Evolutionary conservation across 192 early-diverging fungal genomes (phyloP), one percentile per base, ranked within the genome.

Genomic region (Polychytrium aggregatum): DNA sequence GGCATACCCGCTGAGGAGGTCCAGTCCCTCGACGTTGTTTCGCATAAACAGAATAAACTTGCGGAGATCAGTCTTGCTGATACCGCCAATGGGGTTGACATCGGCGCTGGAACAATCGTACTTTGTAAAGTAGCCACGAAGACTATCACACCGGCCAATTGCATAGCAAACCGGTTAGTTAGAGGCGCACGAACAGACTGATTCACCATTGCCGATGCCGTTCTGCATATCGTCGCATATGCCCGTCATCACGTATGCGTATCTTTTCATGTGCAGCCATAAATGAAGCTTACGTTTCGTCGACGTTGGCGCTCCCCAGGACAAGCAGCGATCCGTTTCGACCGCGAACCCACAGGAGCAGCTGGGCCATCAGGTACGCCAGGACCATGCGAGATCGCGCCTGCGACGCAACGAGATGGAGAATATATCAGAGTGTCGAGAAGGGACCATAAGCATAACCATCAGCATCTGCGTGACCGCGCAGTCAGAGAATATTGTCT

Each of bases 51-150:
- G 68, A 24, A 98, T 86, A 46, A 88, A 98, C 2, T 74, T 70
- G 31, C 83, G 73, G 44, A 98, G 74, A 66, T 95, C 93, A 1
- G 61, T 57, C 61, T 95, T 98, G 61, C 81, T 82, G 30, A 95
- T 90, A 3, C 82, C 91, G 3, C 95, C 95, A 52, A 98, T 96
- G 3, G 95, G 95, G 50, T 97, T 97, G 28, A 98, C 68, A 59
- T 98, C 95, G 0, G 95, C 95, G 55, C 85, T 88, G 1, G 90
- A 91, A 53, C 95, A 97, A 58, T 98, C 95, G 61, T 98, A 98
- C 55, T 98, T 98, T 37, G 95, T 98, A 29, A 98, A 79, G 47
- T 98, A 98, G 1, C 95, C 95, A 31, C 95, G 77, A 40, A 98
- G 63, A 27, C 82, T 85, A 57, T n/a, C 3, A 20, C 20, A n/a